Evolutionary conservation across 371 early-diverging fungal species (phyloP).

Genomic region (Saksenaea vasiformis): DNA sequence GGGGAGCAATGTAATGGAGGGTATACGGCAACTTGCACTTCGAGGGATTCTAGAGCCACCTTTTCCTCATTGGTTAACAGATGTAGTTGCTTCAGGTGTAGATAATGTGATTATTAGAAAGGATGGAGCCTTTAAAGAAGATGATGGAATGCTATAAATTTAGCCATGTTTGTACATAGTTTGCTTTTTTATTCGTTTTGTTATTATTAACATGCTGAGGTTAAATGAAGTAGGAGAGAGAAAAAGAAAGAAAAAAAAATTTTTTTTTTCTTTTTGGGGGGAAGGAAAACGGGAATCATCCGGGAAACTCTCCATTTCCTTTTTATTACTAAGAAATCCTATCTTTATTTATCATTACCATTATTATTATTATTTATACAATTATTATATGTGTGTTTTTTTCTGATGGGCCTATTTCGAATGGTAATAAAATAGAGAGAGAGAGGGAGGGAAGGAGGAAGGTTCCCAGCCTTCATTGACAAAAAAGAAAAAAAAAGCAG

Average conservation of each 20-base stretch:
- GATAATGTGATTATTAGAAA: conserved; percentile 19
- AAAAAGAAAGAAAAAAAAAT: neutral
- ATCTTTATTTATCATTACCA: neutral
- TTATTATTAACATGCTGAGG: neutral
- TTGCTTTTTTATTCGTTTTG: neutral
- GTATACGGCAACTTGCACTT: conserved; percentile 39
- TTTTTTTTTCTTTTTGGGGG: neutral
- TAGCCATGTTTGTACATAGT: neutral
- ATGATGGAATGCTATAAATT: conserved; percentile 1
- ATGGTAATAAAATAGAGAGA: too few species aligned
- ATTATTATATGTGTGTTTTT: too few species aligned
- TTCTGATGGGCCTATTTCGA: too few species aligned
- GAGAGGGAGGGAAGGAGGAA: too few species aligned
- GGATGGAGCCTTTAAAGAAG: conserved; percentile 20
- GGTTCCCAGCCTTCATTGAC: too few species aligned
- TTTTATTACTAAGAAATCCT: too few species aligned
- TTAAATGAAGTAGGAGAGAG: neutral
- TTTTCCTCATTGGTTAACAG: conserved; percentile 45
- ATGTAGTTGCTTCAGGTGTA: conserved; percentile 20
- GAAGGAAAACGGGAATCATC: neutral
- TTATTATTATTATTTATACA: too few species aligned
- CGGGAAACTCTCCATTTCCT: too few species aligned
- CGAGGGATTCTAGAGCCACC: conserved; percentile 40
- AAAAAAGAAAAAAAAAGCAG: neutral
- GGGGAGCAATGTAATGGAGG: conserved; percentile 55